Conservation (phyloP, 2,329 filamentous ascomycete species). For the Westerdykella aurantiaca region DNA sequence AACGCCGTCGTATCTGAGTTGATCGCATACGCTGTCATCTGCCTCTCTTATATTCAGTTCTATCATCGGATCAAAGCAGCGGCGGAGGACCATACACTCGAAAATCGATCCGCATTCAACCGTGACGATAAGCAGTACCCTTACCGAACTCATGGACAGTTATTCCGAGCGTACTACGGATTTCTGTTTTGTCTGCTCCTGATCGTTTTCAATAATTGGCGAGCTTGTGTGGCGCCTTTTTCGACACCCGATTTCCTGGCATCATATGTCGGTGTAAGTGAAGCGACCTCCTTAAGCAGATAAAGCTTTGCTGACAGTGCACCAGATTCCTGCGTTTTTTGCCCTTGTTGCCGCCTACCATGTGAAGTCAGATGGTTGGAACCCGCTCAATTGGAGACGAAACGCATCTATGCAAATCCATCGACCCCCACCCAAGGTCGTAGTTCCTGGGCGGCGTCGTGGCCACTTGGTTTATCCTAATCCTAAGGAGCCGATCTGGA, state of each 20-base stretch:
- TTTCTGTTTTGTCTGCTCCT: constrained; percentile 20
- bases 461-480: constrained; percentile 21
- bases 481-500: constrained; percentile 20
- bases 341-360: constrained; percentile 22
- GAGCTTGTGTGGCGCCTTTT: constrained; percentile 16
- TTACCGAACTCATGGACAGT: constrained; percentile 22
- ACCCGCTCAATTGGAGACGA: constrained; percentile 20
- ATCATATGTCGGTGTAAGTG: constrained; percentile 22
- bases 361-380: constrained; percentile 22
- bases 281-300: background rate
- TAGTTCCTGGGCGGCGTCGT: constrained; percentile 19
- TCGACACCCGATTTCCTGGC: constrained; percentile 11
- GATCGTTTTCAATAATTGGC: constrained; percentile 24
- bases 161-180: constrained; percentile 23
- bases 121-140: constrained; percentile 26
- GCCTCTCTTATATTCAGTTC: constrained; percentile 31
- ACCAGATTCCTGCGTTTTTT: constrained; percentile 18
- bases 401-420: constrained; percentile 26
- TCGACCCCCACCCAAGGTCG: constrained; percentile 21
- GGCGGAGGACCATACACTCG: constrained; percentile 19
- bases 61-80: constrained; percentile 23
- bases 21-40: constrained; percentile 34
- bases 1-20: constrained; percentile 35
- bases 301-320: background rate
- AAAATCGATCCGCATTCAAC: constrained; percentile 22